These are phyloP conservation scores for Aspergillus sclerotiicarbonarius DNA, from an alignment of 495 filamentous ascomycete species.

Conservation along the genomic window DNA sequence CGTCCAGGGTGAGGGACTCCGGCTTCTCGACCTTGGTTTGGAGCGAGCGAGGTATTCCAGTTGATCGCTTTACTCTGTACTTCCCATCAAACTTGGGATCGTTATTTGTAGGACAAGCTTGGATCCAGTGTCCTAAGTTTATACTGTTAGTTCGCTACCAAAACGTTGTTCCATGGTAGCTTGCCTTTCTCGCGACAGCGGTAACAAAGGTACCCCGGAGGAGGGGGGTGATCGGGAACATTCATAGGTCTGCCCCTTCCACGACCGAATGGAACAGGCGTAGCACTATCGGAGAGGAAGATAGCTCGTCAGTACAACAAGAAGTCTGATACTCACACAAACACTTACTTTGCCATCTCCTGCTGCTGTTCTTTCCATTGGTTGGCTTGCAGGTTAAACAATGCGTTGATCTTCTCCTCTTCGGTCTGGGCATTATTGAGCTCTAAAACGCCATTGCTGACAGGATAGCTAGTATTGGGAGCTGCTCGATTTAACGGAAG, in stretches of 20 bases:
- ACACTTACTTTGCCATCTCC: constrained; percentile 84
- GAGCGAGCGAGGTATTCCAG: constrained; percentile 91
- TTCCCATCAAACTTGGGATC: constrained; percentile 92
- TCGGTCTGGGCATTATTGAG: constrained; percentile 76
- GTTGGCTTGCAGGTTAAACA: constrained; percentile 79
- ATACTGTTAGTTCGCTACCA: not conserved
- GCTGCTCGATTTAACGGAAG: constrained; percentile 45
- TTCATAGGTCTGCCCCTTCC: constrained; percentile 64
- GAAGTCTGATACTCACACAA: constrained; percentile 1
- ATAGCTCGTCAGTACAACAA: constrained; percentile 34
- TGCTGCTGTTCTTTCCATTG: constrained; percentile 87
- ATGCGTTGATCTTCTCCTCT: constrained; percentile 85
- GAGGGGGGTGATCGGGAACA: constrained; percentile 85
- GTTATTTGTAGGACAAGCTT: constrained; percentile 94
- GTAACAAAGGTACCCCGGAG: constrained; percentile 92
- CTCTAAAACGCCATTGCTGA: constrained; percentile 56
- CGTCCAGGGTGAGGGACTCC: constrained; percentile 67
- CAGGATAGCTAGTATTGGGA: constrained; percentile 37
- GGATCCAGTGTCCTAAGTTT: constrained; percentile 83
- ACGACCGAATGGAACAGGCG: constrained; percentile 57
- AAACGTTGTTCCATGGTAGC: constrained; percentile 6
- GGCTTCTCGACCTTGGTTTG: constrained; percentile 93
- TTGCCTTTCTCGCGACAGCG: constrained; percentile 92
- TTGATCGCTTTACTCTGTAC: constrained; percentile 89
- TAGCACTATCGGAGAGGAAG: constrained; percentile 47